Evolutionary conservation across 208 protist species (phyloP).

Genomic region (Crithidia fasciculata): DNA sequence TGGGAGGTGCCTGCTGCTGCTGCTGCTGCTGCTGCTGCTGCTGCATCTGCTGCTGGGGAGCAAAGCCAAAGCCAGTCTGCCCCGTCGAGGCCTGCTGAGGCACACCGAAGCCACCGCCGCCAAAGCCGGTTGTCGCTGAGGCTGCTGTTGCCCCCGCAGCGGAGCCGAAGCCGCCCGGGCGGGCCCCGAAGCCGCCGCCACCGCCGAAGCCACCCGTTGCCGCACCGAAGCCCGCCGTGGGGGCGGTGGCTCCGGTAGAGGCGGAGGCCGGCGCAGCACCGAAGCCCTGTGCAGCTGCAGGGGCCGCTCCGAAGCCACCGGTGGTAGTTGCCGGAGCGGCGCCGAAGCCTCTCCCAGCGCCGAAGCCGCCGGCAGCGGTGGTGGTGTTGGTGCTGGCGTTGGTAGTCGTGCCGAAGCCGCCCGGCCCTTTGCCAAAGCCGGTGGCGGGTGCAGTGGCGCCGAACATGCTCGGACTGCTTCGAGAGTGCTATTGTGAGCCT

Average conservation of each 20-base stretch:
- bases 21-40: constrained; percentile 27
- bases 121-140: constrained; percentile 15
- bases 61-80: not conserved
- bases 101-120: constrained; percentile 18
- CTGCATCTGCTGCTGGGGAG: constrained; percentile 19
- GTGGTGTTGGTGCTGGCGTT: constrained; percentile 10
- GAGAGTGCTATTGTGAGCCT: not conserved
- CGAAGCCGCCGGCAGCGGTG: constrained; percentile 1
- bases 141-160: constrained; percentile 1
- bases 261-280: constrained; percentile 3
- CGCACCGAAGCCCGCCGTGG: constrained; percentile 27
- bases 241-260: not conserved
- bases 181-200: not conserved
- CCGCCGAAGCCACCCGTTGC: constrained; percentile 22
- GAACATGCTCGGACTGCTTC: constrained; percentile 4
- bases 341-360: constrained; percentile 7
- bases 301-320: constrained; percentile 20
- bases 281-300: constrained; percentile 22
- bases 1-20: not conserved
- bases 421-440: constrained; percentile 12
- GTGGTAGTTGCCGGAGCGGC: constrained; percentile 15
- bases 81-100: constrained; percentile 12
- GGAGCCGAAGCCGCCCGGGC: constrained; percentile 37
- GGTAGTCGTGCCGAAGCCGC: constrained; percentile 16
- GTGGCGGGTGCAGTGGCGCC: constrained; percentile 10